Evolutionary conservation across 116 monocot species (phyloP), one percentile per base, ranked within the genome.

Genomic region (Iris pallida): DNA sequence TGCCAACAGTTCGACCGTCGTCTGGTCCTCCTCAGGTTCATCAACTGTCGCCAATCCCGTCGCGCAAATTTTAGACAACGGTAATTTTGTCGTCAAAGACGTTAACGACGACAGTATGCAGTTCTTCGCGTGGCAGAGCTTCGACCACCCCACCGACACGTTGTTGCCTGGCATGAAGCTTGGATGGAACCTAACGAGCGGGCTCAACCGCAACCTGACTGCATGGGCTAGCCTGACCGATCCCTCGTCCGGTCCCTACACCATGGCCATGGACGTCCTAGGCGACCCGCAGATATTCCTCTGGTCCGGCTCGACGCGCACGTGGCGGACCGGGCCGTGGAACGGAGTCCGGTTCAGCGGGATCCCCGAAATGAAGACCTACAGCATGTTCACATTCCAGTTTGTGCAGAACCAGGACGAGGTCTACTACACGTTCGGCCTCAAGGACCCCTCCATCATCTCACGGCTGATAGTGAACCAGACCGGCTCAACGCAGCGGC

Each of bases 91-190:
- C 0, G 52, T 83, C 9, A 17, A 64, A 43, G 18, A 57, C 8
- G 13, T 3, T 16, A 20, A 52, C 9, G 56, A 53, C 42, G 30
- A 30, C 30, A 30, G 17, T 20, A 12, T 18, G 10, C 13, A 44
- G 7, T 16, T 16, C 5, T 63, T 42, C 43, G 60, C 71, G 11
- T 89, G 89, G 85, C 85, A 89, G 73, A 75, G 85, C 64, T 89
- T 85, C 73, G 82, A 85, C 60, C 61, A 82, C 53, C 89, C 82
- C 0, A 82, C 85, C 0, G 82, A 89, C 55, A 85, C 80, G 5
- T n/a, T 76, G 55, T 54, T 86, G 5, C 63, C 79, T 0, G 80
- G 73, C 17, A 76, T 82, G 86, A 66, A 66, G 60, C 16, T 86
- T 4, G 82, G 83, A 7, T 40, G 53, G 13, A 41, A 79, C 42